Conservation (phyloP, 2,329 filamentous ascomycete species). For the Neonectria punicea region DNA sequence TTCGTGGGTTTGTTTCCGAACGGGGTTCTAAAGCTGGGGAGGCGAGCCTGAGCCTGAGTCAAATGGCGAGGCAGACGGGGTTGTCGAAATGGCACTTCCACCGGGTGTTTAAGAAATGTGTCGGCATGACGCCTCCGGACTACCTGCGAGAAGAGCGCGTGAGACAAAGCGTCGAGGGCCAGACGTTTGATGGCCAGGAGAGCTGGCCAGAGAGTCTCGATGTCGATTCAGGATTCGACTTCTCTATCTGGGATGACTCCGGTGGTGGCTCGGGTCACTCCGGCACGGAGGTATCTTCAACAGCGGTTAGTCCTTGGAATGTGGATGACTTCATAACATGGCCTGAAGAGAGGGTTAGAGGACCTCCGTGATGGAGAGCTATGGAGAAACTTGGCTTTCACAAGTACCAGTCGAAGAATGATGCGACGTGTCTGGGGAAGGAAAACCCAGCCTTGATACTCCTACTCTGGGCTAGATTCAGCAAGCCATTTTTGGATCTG, state of each 20-base stretch:
- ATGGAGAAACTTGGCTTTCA: background rate
- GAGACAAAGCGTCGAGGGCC: conserved; percentile 10
- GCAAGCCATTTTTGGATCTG: background rate
- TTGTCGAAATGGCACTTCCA: conserved; percentile 69
- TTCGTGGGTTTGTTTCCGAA: conserved; percentile 45
- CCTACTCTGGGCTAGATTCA: background rate
- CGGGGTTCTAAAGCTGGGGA: conserved; percentile 38
- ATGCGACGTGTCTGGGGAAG: background rate
- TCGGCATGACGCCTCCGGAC: conserved; percentile 58
- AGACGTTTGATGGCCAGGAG: conserved; percentile 6
- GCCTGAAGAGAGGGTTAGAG: conserved; percentile 25
- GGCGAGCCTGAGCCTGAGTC: conserved; percentile 51
- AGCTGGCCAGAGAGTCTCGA: conserved; percentile 30
- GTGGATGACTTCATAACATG: conserved; percentile 39
- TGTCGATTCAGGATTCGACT: conserved; percentile 25
- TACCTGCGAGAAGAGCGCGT: conserved; percentile 43
- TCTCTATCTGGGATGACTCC: conserved; percentile 32
- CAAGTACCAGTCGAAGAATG: background rate
- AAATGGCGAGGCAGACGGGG: conserved; percentile 61
- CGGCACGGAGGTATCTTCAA: conserved; percentile 22
- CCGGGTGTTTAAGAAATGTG: conserved; percentile 66
- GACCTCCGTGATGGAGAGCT: background rate
- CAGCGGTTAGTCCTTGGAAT: conserved; percentile 31
- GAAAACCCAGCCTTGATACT: background rate
- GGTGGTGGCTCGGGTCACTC: conserved; percentile 15